These are phyloP conservation scores for Annona squamosa DNA, from an alignment of 164 flowering plant species.

Conservation along the genomic window DNA sequence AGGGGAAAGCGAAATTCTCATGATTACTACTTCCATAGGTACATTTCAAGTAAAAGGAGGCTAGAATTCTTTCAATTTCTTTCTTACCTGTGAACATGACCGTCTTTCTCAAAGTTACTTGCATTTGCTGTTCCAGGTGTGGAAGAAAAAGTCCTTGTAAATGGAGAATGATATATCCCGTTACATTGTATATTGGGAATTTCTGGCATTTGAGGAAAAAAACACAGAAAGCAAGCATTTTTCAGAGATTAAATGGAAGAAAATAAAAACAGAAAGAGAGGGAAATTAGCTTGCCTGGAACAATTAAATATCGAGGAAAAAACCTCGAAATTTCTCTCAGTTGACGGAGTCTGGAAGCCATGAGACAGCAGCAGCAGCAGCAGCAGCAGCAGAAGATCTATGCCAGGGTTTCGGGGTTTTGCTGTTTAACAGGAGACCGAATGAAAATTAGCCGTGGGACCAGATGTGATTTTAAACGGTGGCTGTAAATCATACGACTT, in stretches of 20 bases:
- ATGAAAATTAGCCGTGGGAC: neutral
- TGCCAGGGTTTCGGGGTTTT: neutral
- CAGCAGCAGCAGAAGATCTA: neutral
- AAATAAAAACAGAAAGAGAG: neutral
- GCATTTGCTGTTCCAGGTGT: neutral
- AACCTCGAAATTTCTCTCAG: slow-evolving; percentile 8
- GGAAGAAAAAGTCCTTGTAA: slow-evolving; percentile 2
- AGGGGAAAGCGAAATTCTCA: too few species aligned
- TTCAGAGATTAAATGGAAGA: neutral
- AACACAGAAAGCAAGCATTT: neutral
- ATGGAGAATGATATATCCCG: slow-evolving; percentile 3
- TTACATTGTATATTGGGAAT: slow-evolving; percentile 4
- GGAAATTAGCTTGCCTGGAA: slow-evolving; percentile 4
- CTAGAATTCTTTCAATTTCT: neutral
- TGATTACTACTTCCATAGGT: too few species aligned
- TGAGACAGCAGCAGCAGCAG: neutral
- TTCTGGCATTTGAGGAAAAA: slow-evolving; percentile 13
- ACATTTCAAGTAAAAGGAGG: too few species aligned
- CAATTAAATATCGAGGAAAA: slow-evolving; percentile 7
- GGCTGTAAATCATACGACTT: too few species aligned
- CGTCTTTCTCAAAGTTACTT: slow-evolving; percentile 3
- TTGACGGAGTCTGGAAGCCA: slow-evolving; percentile 12
- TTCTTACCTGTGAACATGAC: slow-evolving; percentile 20
- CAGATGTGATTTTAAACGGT: too few species aligned
- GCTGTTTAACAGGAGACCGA: neutral